These are phyloP conservation scores for Kluyveromyces aestuarii DNA, from an alignment of 805 yeast genomes.

Conservation along the genomic window DNA sequence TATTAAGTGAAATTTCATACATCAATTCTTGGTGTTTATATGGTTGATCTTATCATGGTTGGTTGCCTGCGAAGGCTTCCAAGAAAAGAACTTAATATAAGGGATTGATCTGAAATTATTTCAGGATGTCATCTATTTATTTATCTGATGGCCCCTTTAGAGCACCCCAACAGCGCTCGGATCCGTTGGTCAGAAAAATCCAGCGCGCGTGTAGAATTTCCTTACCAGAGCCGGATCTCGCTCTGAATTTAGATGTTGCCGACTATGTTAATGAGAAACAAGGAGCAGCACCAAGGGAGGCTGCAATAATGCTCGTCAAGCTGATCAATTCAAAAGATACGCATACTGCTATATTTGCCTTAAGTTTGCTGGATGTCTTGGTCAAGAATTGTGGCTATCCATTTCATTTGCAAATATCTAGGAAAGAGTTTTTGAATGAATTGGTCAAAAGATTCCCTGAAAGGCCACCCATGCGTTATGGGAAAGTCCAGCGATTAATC, in stretches of 20 bases:
- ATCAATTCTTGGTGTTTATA: background rate
- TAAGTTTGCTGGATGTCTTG: conserved; percentile 73
- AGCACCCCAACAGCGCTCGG: conserved; percentile 21
- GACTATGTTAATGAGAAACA: conserved; percentile 89
- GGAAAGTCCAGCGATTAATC: conserved; percentile 74
- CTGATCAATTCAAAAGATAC: conserved; percentile 76
- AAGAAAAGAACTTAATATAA: background rate
- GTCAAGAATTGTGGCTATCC: conserved; percentile 99
- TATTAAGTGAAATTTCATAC: background rate
- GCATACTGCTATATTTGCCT: conserved; percentile 75
- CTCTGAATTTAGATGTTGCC: conserved; percentile 83
- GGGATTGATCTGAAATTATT: conserved; percentile 7
- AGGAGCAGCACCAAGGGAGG: conserved; percentile 85
- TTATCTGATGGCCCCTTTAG: conserved; percentile 27
- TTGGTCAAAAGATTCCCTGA: conserved; percentile 91
- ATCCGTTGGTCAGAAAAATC: conserved; percentile 34
- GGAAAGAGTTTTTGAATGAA: conserved; percentile 91
- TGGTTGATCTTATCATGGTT: no score
- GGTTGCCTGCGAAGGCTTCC: no score
- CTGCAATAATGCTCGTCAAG: conserved; percentile 77
- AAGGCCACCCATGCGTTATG: conserved; percentile 78
- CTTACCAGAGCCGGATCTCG: conserved; percentile 76
- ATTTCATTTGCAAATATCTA: conserved; percentile 85
- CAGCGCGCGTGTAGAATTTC: conserved; percentile 83
- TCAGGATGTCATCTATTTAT: conserved; percentile 18